Percentiles rank a stretch among this genome's conserved stretches.
Evolutionary conservation across 768 basidiomycete species (phyloP).

Genomic region (Lactarius pseudohatsudake): DNA sequence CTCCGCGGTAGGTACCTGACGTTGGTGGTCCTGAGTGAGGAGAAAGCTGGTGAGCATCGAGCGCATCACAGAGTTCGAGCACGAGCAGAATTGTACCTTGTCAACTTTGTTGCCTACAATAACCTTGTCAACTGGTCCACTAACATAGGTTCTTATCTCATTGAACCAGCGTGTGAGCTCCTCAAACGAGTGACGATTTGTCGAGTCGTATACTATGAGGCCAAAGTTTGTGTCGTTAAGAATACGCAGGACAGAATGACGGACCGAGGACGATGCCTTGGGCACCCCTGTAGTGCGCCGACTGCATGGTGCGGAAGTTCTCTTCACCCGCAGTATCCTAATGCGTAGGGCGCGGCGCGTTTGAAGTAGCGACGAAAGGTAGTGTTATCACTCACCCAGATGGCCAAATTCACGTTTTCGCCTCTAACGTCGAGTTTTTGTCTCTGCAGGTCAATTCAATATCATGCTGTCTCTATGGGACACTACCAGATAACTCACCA

Average conservation of each 20-base stretch:
- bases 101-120: conserved; percentile 95
- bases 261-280: conserved; percentile 76
- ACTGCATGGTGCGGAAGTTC: conserved; percentile 91
- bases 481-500: conserved; percentile 48
- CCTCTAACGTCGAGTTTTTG: conserved; percentile 85
- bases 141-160: conserved; percentile 92
- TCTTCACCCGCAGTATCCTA: conserved; percentile 97
- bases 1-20: conserved; percentile 79
- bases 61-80: not conserved
- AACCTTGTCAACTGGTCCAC: conserved; percentile 83
- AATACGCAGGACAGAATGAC: conserved; percentile 17
- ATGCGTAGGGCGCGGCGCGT: not conserved
- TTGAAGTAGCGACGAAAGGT: not conserved
- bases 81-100: conserved; percentile 53
- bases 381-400: conserved; percentile 71
- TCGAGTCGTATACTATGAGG: conserved; percentile 83
- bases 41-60: not conserved
- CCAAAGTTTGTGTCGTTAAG: not conserved
- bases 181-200: conserved; percentile 88
- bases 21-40: conserved; percentile 70
- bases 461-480: not conserved
- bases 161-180: conserved; percentile 90
- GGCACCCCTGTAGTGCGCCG: conserved; percentile 89
- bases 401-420: conserved; percentile 86
- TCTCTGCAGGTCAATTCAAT: conserved; percentile 46